Evolutionary conservation across 2,329 filamentous ascomycete species (phyloP).

Genomic region (Fusarium globosum): DNA sequence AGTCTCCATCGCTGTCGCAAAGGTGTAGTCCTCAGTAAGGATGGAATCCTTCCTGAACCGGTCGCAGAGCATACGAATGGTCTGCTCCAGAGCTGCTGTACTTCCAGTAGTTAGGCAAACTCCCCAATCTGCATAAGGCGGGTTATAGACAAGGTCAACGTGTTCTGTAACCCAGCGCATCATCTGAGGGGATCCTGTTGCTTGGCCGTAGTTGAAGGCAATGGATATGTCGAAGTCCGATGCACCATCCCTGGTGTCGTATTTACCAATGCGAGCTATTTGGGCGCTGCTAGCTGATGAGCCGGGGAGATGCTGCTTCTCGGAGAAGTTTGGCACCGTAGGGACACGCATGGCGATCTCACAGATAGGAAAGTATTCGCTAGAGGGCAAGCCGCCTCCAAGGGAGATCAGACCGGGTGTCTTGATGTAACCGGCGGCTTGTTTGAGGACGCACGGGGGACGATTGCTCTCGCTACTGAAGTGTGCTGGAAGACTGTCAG

Average conservation of each 20-base stretch:
- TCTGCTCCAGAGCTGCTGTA: neutral
- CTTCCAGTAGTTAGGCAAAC: neutral
- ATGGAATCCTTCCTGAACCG: neutral
- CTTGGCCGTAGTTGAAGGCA: neutral
- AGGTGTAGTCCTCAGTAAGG: neutral
- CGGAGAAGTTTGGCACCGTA: fast-evolving
- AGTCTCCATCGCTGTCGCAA: neutral
- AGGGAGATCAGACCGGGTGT: neutral
- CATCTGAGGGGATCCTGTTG: neutral
- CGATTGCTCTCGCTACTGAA: neutral
- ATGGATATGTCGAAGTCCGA: neutral
- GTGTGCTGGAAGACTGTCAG: neutral
- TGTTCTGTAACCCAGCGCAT: neutral
- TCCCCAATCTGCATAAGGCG: neutral
- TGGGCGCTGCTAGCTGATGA: neutral
- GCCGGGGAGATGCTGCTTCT: neutral
- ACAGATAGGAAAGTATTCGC: neutral
- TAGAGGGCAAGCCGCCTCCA: neutral
- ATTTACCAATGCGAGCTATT: neutral
- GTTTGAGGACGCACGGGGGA: neutral
- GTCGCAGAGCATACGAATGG: neutral
- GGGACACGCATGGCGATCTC: neutral
- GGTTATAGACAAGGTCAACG: neutral
- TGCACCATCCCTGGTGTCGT: neutral
- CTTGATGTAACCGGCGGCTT: neutral